Conservation (phyloP, 306 rosid genomes). For the Rosa multiflora region DNA sequence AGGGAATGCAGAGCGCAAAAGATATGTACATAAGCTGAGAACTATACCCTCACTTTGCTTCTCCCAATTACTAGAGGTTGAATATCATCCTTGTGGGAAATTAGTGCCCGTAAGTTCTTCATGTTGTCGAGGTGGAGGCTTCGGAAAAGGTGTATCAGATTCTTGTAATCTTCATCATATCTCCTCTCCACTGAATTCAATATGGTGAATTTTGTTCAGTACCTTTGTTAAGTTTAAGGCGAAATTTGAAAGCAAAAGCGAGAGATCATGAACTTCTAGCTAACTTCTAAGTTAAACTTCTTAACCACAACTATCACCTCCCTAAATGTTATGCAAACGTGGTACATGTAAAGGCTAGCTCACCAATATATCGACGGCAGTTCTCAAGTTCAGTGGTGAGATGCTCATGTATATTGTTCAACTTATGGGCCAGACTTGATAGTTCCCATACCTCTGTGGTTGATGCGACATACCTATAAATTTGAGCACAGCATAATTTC, state of each 20-base stretch:
- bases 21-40: slow-evolving; percentile 11
- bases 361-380: slow-evolving; percentile 64
- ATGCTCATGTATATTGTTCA: slow-evolving; percentile 53
- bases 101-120: slow-evolving; percentile 58
- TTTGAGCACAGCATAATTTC: slow-evolving; percentile 1
- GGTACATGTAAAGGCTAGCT: slow-evolving; percentile 11
- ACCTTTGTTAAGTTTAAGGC: neutral
- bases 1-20: neutral
- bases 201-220: slow-evolving; percentile 17
- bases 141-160: slow-evolving; percentile 50
- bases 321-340: neutral
- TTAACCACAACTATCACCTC: neutral
- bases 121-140: slow-evolving; percentile 64
- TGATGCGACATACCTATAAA: slow-evolving; percentile 52
- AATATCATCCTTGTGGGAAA: slow-evolving; percentile 53
- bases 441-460: slow-evolving; percentile 75
- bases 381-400: slow-evolving; percentile 51
- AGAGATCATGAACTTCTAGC: neutral
- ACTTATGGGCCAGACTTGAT: slow-evolving; percentile 75
- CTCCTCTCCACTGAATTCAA: slow-evolving; percentile 55
- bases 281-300: neutral
- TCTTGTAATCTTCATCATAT: slow-evolving; percentile 54
- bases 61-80: slow-evolving; percentile 51
- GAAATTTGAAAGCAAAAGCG: neutral
- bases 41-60: slow-evolving; percentile 39